phyloP scores from a whole-genome alignment of 768 basidiomycete genomes.

The Strobilomyces echinocephalus region DNA sequence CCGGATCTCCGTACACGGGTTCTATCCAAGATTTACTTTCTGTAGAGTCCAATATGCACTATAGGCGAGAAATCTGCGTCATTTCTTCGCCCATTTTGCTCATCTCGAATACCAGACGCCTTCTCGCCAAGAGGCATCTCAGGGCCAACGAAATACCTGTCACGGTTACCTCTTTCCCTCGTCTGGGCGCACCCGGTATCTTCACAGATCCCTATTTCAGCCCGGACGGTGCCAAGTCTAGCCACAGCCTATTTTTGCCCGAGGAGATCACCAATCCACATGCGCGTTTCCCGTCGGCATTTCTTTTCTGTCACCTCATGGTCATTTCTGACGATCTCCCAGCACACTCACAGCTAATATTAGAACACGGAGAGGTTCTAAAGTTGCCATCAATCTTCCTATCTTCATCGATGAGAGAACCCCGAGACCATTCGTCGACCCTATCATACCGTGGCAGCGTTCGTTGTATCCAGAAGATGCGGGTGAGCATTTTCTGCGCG shows the following conservation, averaged over 20 bases:
- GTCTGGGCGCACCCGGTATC: slow-evolving; percentile 79
- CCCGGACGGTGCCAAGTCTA: slow-evolving; percentile 73
- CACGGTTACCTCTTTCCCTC: slow-evolving; percentile 93
- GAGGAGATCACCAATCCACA: slow-evolving; percentile 97
- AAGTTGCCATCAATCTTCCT: slow-evolving; percentile 93
- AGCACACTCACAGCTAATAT: slow-evolving; percentile 99
- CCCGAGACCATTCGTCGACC: slow-evolving; percentile 85
- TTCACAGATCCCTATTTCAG: slow-evolving; percentile 90
- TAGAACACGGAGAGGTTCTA: slow-evolving; percentile 81
- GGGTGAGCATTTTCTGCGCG: slow-evolving; percentile 43
- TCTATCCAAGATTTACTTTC: slow-evolving; percentile 79
- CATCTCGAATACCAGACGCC: slow-evolving; percentile 50
- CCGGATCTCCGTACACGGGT: slow-evolving; percentile 91
- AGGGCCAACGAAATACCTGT: slow-evolving; percentile 83
- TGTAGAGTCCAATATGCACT: slow-evolving; percentile 94
- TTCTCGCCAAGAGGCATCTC: slow-evolving; percentile 77
- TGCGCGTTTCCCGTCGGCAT: slow-evolving; percentile 91
- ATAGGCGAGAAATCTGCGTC: slow-evolving; percentile 48
- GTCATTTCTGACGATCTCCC: slow-evolving; percentile 13
- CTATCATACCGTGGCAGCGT: slow-evolving; percentile 86
- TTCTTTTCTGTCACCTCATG: slow-evolving; percentile 6
- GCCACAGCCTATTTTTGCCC: slow-evolving; percentile 90
- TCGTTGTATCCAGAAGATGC: slow-evolving; percentile 78
- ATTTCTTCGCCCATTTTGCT: slow-evolving; percentile 3
- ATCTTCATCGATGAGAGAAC: slow-evolving; percentile 86